Conservation (phyloP, 306 rosid genomes). For the Gleditsia sinensis region DNA sequence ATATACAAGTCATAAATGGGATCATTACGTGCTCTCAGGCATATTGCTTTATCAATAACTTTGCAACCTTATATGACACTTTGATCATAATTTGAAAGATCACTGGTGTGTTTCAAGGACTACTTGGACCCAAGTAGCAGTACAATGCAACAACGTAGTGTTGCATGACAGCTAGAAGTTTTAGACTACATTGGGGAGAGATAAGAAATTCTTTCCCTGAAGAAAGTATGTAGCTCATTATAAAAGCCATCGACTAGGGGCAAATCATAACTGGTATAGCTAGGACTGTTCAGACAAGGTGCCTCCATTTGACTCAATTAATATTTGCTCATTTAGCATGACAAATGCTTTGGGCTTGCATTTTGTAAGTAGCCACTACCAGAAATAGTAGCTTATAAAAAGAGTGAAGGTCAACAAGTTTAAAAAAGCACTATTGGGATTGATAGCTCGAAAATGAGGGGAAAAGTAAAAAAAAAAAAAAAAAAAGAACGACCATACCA, state of each 20-base stretch:
- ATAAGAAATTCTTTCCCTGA: constrained; percentile 8
- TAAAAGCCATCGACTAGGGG: neutral
- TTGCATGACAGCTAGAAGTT: constrained; percentile 16
- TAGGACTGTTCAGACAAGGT: neutral
- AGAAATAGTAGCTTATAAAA: constrained; percentile 26
- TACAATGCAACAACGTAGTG: neutral
- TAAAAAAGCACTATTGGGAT: neutral
- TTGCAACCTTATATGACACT: too few species aligned
- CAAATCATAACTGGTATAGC: neutral
- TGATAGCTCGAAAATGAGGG: constrained; percentile 11
- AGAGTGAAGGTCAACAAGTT: constrained; percentile 30
- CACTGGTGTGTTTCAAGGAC: too few species aligned
- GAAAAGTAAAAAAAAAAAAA: too few species aligned
- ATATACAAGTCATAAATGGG: too few species aligned
- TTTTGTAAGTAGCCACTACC: constrained; percentile 7
- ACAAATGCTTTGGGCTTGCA: neutral
- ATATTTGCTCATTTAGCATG: constrained; percentile 1
- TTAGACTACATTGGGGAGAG: neutral
- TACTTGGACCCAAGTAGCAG: neutral
- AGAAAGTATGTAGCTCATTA: neutral
- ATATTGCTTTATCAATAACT: too few species aligned
- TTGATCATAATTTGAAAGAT: too few species aligned
- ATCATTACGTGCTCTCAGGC: too few species aligned
- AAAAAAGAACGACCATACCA: constrained; percentile 54
- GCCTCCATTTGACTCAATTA: constrained; percentile 22